phyloP scores from a whole-genome alignment of 2,329 filamentous ascomycete genomes.

The Colletotrichum cuscutae region DNA sequence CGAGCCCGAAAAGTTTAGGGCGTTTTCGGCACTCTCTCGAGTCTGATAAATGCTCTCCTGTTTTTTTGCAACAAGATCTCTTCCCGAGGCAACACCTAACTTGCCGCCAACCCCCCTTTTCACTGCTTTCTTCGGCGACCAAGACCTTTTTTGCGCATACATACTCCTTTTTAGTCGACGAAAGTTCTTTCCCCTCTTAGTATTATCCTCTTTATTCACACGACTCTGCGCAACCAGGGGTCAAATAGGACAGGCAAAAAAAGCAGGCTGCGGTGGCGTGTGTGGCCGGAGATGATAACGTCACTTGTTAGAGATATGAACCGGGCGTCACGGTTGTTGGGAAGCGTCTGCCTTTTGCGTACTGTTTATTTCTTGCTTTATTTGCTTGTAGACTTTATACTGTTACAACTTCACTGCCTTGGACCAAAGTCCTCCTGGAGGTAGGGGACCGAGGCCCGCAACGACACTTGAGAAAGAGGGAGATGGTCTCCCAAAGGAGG shows the following conservation, averaged over 20 bases:
- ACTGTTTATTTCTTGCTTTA: neutral
- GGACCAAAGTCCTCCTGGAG: constrained; percentile 13
- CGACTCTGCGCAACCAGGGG: constrained; percentile 29
- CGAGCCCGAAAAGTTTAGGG: constrained; percentile 38
- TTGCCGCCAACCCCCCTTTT: constrained; percentile 33
- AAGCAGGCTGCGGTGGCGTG: constrained; percentile 28
- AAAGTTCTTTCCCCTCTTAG: constrained; percentile 19
- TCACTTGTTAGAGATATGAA: constrained; percentile 36
- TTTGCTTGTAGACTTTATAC: constrained; percentile 33
- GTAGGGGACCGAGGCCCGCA: constrained; percentile 18
- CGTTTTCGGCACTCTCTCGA: neutral
- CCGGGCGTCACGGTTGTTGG: constrained; percentile 32
- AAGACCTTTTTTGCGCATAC: constrained; percentile 32
- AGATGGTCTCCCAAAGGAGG: constrained; percentile 12
- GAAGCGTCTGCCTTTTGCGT: constrained; percentile 34
- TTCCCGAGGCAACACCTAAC: constrained; percentile 1
- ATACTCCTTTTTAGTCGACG: constrained; percentile 36
- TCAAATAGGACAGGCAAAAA: constrained; percentile 25
- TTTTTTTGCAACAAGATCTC: constrained; percentile 6
- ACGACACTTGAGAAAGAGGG: constrained; percentile 6
- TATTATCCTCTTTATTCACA: constrained; percentile 19
- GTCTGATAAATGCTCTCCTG: neutral
- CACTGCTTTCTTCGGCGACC: constrained; percentile 35
- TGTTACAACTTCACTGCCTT: constrained; percentile 33
- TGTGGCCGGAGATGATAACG: constrained; percentile 30